Percentiles rank a stretch among this genome's conserved stretches.
phyloP scores from a whole-genome alignment of 495 filamentous ascomycete species.

The Viridothelium virens region DNA sequence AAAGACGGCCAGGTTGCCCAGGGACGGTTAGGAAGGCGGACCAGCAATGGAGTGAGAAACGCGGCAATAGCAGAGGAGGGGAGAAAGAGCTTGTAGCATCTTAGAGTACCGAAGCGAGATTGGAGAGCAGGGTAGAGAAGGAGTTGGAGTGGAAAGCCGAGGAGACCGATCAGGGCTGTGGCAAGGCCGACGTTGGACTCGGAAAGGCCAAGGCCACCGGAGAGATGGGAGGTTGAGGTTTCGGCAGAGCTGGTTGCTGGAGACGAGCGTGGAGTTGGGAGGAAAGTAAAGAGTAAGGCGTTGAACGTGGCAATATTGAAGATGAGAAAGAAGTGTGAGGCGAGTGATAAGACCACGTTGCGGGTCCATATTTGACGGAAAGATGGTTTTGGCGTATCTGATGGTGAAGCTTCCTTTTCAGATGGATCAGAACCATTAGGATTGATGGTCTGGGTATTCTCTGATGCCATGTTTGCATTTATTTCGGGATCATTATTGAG shows the following conservation, averaged over 20 bases:
- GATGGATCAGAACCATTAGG: neutral
- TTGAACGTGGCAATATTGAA: constrained; percentile 68
- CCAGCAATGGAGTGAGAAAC: neutral
- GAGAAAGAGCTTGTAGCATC: neutral
- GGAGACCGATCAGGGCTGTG: neutral
- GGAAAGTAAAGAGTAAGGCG: constrained; percentile 59
- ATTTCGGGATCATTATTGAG: neutral
- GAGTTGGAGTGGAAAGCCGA: constrained; percentile 4
- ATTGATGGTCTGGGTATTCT: neutral
- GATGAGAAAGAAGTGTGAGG: constrained; percentile 55
- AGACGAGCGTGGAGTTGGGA: constrained; percentile 49
- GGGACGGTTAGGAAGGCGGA: neutral
- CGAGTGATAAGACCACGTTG: constrained; percentile 52
- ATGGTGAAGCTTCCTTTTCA: constrained; percentile 12
- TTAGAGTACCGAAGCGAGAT: neutral
- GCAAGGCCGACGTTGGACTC: neutral
- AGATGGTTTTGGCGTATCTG: constrained; percentile 41
- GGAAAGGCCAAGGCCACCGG: neutral
- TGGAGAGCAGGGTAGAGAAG: neutral
- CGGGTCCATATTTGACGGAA: constrained; percentile 56
- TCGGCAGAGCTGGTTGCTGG: neutral
- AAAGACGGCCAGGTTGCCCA: neutral
- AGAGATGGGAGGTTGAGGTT: neutral
- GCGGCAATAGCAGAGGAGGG: neutral
- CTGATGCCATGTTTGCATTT: no score